A percentile compares a stretch with the other conserved stretches of the same genome.
Conservation (phyloP, 2,329 filamentous ascomycete species). For the Sporothrix humicola region DNA sequence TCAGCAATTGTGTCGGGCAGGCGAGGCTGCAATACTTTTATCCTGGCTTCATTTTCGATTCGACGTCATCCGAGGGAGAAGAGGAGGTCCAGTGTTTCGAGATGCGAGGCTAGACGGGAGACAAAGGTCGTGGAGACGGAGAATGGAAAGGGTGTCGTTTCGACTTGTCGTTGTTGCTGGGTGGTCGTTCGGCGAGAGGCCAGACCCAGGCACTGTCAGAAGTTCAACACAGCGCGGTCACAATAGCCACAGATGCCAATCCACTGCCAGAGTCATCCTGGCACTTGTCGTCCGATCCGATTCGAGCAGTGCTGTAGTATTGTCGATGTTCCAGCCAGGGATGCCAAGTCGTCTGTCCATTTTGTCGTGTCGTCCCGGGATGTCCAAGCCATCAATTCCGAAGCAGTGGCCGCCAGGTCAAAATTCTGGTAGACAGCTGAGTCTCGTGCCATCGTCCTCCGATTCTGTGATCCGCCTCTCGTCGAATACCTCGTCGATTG, state of each 20-base stretch:
- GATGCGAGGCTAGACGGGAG: neutral
- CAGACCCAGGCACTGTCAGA: too few relatives aligned
- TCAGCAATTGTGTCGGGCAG: conserved; percentile 34
- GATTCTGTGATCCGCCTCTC: neutral
- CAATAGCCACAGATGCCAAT: neutral
- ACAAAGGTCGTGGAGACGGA: too few relatives aligned
- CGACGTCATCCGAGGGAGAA: neutral
- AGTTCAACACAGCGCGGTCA: neutral
- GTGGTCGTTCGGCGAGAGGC: too few relatives aligned
- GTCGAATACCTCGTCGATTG: neutral
- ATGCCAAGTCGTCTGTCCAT: neutral
- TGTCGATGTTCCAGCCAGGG: neutral
- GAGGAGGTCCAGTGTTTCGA: too few relatives aligned
- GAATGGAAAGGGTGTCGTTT: neutral
- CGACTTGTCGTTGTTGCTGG: too few relatives aligned
- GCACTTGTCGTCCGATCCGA: neutral
- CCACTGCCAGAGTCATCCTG: too few relatives aligned
- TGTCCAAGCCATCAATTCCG: neutral
- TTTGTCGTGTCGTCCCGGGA: too few relatives aligned
- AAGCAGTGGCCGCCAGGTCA: too few relatives aligned
- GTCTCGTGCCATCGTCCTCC: neutral
- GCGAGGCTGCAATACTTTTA: neutral
- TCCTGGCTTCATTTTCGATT: neutral
- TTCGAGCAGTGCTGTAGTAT: neutral
- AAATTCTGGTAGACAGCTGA: too few relatives aligned